Evolutionary conservation across 129 eudicot species (phyloP).

Genomic region (Flaveria linearis): DNA sequence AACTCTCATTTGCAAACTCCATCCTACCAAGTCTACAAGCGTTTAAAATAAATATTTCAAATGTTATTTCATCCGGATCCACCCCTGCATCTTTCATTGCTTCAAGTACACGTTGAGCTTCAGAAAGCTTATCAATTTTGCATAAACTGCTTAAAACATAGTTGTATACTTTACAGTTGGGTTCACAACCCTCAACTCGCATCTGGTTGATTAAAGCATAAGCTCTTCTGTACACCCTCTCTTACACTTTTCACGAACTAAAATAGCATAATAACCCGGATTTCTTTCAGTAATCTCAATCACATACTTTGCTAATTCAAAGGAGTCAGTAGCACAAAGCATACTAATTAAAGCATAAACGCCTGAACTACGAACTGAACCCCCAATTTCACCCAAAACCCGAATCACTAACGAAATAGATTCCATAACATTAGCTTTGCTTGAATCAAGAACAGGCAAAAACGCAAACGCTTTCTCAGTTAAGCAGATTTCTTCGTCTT

Average conservation of each 20-base stretch:
- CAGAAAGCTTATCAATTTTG: conserved; percentile 44
- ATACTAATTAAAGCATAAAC: conserved; percentile 52
- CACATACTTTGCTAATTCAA: conserved; percentile 71
- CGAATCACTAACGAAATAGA: conserved; percentile 39
- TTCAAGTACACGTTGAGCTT: conserved; percentile 43
- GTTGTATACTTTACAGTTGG: conserved; percentile 55
- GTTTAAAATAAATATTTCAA: conserved; percentile 49
- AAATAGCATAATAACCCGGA: conserved; percentile 43
- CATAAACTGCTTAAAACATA: conserved; percentile 61
- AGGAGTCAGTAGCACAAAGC: conserved; percentile 56
- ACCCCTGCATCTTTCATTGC: conserved; percentile 48
- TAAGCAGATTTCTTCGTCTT: conserved; percentile 44
- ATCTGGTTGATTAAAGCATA: conserved; percentile 51
- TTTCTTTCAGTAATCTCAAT: conserved; percentile 54
- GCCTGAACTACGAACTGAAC: conserved; percentile 63
- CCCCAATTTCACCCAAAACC: conserved; percentile 54
- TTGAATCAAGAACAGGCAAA: conserved; percentile 39
- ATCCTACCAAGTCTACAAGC: conserved; percentile 50
- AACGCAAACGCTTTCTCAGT: conserved; percentile 60
- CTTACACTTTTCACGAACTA: conserved; percentile 55
- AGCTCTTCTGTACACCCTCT: conserved; percentile 47
- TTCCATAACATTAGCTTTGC: conserved; percentile 33
- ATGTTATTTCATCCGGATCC: conserved; percentile 54
- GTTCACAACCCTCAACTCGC: conserved; percentile 46
- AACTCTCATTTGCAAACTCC: conserved; percentile 53